Evolutionary conservation across 306 rosid species (phyloP), one percentile per base, ranked within the genome.

Genomic region (Fagus crenata): DNA sequence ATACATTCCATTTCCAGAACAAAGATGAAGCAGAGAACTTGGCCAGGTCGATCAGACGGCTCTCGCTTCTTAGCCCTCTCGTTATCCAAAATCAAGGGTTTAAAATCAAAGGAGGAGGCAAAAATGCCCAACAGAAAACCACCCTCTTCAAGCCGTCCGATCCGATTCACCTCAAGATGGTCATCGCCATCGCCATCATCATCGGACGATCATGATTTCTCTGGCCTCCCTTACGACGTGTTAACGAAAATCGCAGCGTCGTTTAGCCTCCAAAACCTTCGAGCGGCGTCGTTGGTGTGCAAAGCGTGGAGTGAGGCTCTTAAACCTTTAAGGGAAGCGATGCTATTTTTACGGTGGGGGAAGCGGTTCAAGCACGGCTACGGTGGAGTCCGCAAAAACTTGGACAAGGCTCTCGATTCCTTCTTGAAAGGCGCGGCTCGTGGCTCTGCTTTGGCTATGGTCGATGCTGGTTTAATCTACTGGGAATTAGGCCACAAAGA

Each of bases 361-460:
- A 95, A 95, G 79, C 85, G 86, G 56, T 88, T 89, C 87, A 92
- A 95, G 89, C 98, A 95, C 72, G 97, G 97, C 42, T 71, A 70
- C 3, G 82, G 81, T 2, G 92, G 92, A 8, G 88, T 95, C 41
- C 71, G 72, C 1, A 82, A 75, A 3, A 86, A 87, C 73, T 40
- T 58, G 7, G 89, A 82, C 1, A 92, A 95, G 84, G 97, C 98
- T 1, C 87, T 92, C 1, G 85, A 89, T 13, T 85, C 89, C 74
- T 95, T 92, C 74, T 32, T 80, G 69, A 92, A 87, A 79, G 98
- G 89, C 12, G 96, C 89, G 17, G 85, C 84, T 61, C 89, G 80
- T 11, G 98, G 97, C 12, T 92, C 96, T 0, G 77, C 97, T 1
- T 70, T 88, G 67, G 96, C 92, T 3, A 92, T 92, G 97, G 98